Percentiles rank a stretch among this genome's conserved stretches.
Conservation (phyloP, 192 early-diverging fungal species). For the Backusella psychrophila region DNA sequence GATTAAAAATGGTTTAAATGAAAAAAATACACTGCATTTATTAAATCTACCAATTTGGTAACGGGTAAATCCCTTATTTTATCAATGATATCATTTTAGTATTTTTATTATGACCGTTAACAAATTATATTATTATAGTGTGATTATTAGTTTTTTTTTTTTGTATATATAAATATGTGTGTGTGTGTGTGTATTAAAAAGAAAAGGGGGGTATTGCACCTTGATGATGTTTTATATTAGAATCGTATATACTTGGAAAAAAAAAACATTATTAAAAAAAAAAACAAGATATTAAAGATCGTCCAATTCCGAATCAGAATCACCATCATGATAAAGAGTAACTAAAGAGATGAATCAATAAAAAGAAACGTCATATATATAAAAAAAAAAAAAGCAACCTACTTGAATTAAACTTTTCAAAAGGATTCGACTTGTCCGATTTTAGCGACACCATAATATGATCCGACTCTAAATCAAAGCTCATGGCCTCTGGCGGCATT, state of each 20-base stretch:
- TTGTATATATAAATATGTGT: not conserved
- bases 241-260: not conserved
- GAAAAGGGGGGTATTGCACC: not conserved
- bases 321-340: slow-evolving; percentile 58
- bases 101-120: not conserved
- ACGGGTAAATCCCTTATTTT: not conserved
- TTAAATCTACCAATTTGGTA: not conserved
- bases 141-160: not conserved
- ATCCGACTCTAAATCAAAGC: slow-evolving; percentile 65
- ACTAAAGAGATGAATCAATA: slow-evolving; percentile 36
- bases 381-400: not conserved
- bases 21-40: not conserved
- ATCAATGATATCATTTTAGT: not conserved
- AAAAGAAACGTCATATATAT: not conserved
- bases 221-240: not conserved
- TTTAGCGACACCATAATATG: slow-evolving; percentile 32
- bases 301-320: slow-evolving; percentile 38
- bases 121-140: not conserved
- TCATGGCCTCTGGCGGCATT: slow-evolving; percentile 47
- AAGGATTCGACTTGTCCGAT: slow-evolving; percentile 46
- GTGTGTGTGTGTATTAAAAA: not conserved
- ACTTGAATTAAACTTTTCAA: slow-evolving; percentile 60
- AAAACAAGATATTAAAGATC: not conserved
- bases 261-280: not conserved
- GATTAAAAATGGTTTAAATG: not conserved